Conservation (phyloP, 208 protist species). For the Trichomonas vaginalis region DNA sequence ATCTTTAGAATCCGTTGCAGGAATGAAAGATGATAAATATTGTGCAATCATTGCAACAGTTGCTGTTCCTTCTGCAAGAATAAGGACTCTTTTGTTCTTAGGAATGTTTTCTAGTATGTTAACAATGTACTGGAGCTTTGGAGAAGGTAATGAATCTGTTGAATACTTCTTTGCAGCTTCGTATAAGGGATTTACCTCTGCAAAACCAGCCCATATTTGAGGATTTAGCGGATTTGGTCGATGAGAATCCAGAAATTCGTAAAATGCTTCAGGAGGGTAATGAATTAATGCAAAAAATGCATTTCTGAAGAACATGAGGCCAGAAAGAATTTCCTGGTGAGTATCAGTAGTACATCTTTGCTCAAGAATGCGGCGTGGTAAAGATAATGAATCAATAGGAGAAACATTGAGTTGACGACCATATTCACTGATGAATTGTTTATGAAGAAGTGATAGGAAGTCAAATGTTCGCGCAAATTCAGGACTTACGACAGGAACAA, state of each 20-base stretch:
- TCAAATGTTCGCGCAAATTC: neutral
- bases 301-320: neutral
- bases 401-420: neutral
- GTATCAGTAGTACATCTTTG: neutral
- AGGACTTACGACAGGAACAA: neutral
- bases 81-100: neutral
- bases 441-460: neutral
- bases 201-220: neutral
- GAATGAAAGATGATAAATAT: neutral
- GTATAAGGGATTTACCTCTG: neutral
- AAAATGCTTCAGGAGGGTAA: neutral
- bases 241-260: neutral
- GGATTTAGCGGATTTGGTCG: neutral
- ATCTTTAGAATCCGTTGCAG: neutral
- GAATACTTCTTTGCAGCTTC: neutral
- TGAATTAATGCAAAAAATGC: neutral
- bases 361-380: neutral
- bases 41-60: neutral
- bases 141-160: neutral
- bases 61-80: neutral
- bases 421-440: neutral
- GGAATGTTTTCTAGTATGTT: neutral
- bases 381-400: neutral
- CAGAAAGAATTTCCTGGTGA: neutral
- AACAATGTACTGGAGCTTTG: neutral